These are phyloP conservation scores for Exophiala aquamarina DNA, from an alignment of 2,329 filamentous ascomycete genomes.

Conservation along the genomic window DNA sequence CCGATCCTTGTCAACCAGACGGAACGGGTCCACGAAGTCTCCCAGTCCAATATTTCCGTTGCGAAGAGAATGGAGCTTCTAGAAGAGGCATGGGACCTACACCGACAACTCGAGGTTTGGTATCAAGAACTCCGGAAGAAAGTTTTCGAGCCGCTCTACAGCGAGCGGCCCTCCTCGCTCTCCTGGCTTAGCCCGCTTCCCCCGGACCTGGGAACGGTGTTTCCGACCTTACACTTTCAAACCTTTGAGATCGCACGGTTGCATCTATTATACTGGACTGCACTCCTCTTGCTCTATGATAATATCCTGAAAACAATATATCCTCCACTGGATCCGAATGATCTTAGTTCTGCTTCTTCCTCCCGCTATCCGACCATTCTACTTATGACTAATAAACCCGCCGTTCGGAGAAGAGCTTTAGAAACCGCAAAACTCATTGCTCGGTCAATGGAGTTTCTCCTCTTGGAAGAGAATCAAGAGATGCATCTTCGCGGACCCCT, in stretches of 20 bases:
- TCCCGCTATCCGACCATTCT: not conserved
- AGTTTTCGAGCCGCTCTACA: not conserved
- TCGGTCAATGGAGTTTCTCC: constrained; percentile 13
- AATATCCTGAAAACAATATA: constrained; percentile 2
- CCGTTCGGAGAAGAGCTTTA: constrained; percentile 2
- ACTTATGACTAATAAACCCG: not conserved
- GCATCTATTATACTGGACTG: constrained; percentile 12
- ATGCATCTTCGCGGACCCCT: constrained; percentile 8
- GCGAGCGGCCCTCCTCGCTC: not conserved
- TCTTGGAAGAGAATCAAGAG: constrained; percentile 11
- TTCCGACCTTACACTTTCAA: constrained; percentile 9
- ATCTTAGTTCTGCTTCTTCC: not conserved
- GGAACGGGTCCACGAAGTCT: not conserved
- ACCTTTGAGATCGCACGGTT: constrained; percentile 14
- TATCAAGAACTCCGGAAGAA: not conserved
- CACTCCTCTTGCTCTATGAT: constrained; percentile 9
- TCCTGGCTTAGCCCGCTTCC: not conserved
- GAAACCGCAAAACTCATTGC: constrained; percentile 7
- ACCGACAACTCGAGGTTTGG: constrained; percentile 4
- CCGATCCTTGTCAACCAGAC: constrained; percentile 4
- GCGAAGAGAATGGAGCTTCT: constrained; percentile 1
- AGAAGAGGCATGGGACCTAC: constrained; percentile 5
- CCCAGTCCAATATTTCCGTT: not conserved
- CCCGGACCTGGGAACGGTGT: not conserved
- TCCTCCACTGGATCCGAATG: not conserved